phyloP scores from a whole-genome alignment of 192 early-diverging fungal genomes.

The Umbelopsis sp. region DNA sequence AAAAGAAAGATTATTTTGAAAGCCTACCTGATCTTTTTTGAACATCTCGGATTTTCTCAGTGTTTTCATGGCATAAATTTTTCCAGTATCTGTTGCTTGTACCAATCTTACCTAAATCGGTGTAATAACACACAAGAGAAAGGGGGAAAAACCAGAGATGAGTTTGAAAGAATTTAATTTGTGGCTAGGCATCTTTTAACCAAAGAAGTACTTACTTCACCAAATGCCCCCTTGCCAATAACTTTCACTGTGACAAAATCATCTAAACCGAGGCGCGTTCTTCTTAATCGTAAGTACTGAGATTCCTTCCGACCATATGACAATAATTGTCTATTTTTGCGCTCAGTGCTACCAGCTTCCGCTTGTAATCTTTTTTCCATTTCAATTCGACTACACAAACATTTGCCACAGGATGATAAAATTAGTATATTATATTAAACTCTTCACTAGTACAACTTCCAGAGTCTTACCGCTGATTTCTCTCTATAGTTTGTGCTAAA shows the following conservation, averaged over 20 bases:
- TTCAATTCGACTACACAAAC: constrained; percentile 63
- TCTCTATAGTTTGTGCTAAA: constrained; percentile 87
- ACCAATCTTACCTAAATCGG: constrained; percentile 83
- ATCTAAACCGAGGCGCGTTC: constrained; percentile 84
- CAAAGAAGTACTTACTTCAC: constrained; percentile 63
- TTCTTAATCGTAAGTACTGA: constrained; percentile 89
- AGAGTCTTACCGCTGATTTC: constrained; percentile 63
- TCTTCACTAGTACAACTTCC: background rate
- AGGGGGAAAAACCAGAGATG: too few species aligned
- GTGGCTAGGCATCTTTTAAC: background rate
- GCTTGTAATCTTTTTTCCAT: constrained; percentile 73
- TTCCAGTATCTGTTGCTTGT: constrained; percentile 95
- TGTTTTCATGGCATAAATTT: constrained; percentile 99
- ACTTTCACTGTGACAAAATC: constrained; percentile 98
- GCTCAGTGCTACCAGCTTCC: constrained; percentile 85
- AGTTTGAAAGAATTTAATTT: constrained; percentile 11
- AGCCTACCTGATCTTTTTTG: constrained; percentile 89
- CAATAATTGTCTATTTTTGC: constrained; percentile 81
- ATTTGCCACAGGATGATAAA: background rate
- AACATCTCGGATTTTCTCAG: constrained; percentile 97
- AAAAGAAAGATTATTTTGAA: too few species aligned
- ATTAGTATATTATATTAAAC: background rate
- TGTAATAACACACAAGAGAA: too few species aligned
- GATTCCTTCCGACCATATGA: constrained; percentile 87
- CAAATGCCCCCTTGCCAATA: constrained; percentile 98